Base-by-base conservation (phyloP, 2,329 filamentous ascomycete genomes). In the Colletotrichum sp. region DNA sequence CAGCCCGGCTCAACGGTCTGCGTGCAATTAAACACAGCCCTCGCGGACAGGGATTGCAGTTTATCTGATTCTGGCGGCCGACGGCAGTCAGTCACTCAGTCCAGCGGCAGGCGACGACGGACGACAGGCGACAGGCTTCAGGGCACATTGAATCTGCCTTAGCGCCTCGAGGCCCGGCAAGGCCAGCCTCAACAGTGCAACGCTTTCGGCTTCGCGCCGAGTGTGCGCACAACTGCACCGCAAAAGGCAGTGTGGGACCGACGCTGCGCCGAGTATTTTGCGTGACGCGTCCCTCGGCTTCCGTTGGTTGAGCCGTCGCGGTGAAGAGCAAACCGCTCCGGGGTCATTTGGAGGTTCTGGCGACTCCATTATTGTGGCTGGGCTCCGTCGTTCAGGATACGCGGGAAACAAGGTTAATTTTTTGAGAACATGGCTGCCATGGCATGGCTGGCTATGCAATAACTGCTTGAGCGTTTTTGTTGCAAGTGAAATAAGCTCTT, bases 281-380 rank as follows among this genome's bases (percentile, higher is more conserved):
- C 36, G 61, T 68, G 61, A 55, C 68, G 72, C 72, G 61, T 75
- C 61, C 43, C 34, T 75, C 69, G 68, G 69, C 14, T 61, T 26
- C 68, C 61, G 61, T n/a, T 43, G 61, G 32, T 32, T 21, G 12
- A n/a, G 26, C 34, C 64, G 43, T 52, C 43, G n/a, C 43, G 43
- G 43, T 52, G 43, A 13, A 52, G n/a, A 21, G 43, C 43, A 59
- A 39, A 59, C 21, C 55, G 55, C 26, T 28, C 55, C 26, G 24
- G 55, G 26, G 7, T 59, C 55, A 60, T 60, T 30, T 32, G 16
- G 26, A 24, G 16, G n/a, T 12, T 28, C n/a, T 12, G 7, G 30
- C 16, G 30, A 4, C 59, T 32, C n/a, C 59, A 32, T 32, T 32
- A 9, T 36, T 21, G 12, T 61, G 30, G 30, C 59, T 61, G 59